Base-by-base conservation (phyloP, 78 protist species). In the Diacronema lutheri region DNA sequence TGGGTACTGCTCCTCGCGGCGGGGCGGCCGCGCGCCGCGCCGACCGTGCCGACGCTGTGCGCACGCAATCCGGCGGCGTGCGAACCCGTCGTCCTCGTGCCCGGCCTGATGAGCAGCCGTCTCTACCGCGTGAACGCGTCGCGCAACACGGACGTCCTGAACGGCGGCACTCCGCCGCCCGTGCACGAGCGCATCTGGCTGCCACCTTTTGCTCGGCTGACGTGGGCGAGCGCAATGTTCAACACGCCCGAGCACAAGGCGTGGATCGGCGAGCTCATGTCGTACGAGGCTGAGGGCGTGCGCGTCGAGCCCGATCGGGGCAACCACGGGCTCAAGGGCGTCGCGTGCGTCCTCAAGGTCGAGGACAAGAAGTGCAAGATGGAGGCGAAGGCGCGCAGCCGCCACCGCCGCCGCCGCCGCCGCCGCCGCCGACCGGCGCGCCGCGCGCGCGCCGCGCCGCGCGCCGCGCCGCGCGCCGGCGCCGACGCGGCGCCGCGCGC, bases 341-440 rank as follows among this genome's bases (percentile, higher is more conserved):
- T 68, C 76, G 76, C 76, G 50, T 68, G 76, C 76, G 12, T 68
- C 14, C 76, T 68, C 55, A 68, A 68, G 76, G 55, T n/a, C 14
- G 50, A 55, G 37, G 29, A 44, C 25, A 7, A 3, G 50, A 55
- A 68, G 50, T 68, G 76, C 76, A 44, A 38, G 14, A 10, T 44
- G 41, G 29, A 21, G 55, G 76, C 76, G 40, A 68, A 68, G 76
- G n/a, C n/a, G n/a, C n/a, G n/a, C n/a, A n/a, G n/a, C n/a, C n/a
- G n/a, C n/a, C n/a, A n/a, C n/a, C n/a, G n/a, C n/a, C n/a, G n/a
- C n/a, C n/a, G n/a, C n/a, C n/a, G n/a, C n/a, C n/a, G n/a, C n/a
- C n/a, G n/a, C n/a, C n/a, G n/a, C n/a, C n/a, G n/a, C n/a, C n/a
- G n/a, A n/a, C n/a, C n/a, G n/a, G n/a, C n/a, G n/a, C n/a, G n/a